Percentiles rank a stretch among this genome's conserved stretches.
phyloP scores from a whole-genome alignment of 441 rosid genomes.

The Gossypium aridum region DNA sequence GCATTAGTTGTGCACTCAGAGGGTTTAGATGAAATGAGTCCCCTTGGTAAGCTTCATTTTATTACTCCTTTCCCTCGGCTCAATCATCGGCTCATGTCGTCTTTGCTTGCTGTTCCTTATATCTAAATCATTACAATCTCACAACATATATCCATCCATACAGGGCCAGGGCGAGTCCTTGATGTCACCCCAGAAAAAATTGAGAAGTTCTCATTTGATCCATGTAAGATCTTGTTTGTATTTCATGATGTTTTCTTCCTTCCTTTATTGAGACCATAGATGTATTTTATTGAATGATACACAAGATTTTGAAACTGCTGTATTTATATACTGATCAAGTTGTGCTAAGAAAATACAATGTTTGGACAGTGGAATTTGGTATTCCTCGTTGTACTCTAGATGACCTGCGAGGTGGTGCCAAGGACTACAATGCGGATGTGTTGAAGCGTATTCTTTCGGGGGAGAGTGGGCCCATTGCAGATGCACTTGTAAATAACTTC shows the following conservation, averaged over 20 bases:
- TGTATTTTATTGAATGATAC: background rate
- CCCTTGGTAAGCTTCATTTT: constrained; percentile 51
- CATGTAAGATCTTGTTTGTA: constrained; percentile 41
- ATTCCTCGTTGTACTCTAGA: constrained; percentile 82
- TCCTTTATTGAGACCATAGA: background rate
- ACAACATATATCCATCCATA: constrained; percentile 13
- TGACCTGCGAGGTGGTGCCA: constrained; percentile 73
- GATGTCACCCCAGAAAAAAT: constrained; percentile 64
- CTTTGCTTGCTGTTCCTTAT: background rate
- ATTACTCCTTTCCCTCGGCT: constrained; percentile 4
- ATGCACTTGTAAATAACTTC: constrained; percentile 48
- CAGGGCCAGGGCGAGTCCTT: constrained; percentile 69
- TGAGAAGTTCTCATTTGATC: constrained; percentile 79
- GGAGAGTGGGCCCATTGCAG: constrained; percentile 73
- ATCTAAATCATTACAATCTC: background rate
- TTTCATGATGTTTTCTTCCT: background rate
- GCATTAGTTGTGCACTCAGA: constrained; percentile 91
- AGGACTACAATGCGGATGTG: constrained; percentile 63
- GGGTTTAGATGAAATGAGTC: constrained; percentile 97
- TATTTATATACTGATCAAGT: background rate
- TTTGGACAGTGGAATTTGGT: constrained; percentile 72
- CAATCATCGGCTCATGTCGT: background rate
- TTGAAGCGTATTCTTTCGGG: constrained; percentile 66
- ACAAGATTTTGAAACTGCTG: background rate
- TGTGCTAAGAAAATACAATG: background rate